Evolutionary conservation across 768 basidiomycete species (phyloP), one percentile per base, ranked within the genome.

Genomic region (Podaxis sp.): DNA sequence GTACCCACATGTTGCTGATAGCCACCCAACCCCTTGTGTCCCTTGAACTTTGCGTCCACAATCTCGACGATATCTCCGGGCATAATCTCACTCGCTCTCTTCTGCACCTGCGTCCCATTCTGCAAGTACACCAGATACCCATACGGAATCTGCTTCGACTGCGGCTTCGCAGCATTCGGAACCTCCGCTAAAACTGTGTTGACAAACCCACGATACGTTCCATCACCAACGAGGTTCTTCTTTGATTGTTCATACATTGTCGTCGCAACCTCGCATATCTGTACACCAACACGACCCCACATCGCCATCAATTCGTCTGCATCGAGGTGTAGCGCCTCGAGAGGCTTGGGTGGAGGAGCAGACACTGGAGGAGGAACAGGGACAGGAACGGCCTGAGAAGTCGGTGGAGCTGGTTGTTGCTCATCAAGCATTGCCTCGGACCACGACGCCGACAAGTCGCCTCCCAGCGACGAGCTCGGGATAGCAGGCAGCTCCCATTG

Each of bases 11-110:
- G 80, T 74, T 87, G 87, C 61, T 82, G 80, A 72, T 97, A 96
- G 56, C 80, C 78, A 51, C 89, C 85, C 56, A 97, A 71, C 2
- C 89, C 92, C 72, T 94, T 96, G 68, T 95, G 94, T 13, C 95
- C 82, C 71, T 85, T 85, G 58, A 84, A 72, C 70, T 81, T 87
- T 51, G 91, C 92, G 61, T 94, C 92, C 56, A 81, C 77, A 63
- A 96, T 74, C 64, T 85, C 82, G 52, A 95, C 80, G 9, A 97
- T 76, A 73, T 97, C 95, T 2, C 95, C 95, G 0, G 94, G 90
- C 83, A 90, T 79, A 63, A 94, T 91, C 22, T 96, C 94, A 68
- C 88, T 89, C 36, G 81, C 77, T 54, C 92, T 82, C 65, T 86
- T 86, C 74, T 88, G 85, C 63, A 96, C 91, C 12, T 85, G 75